phyloP scores from a whole-genome alignment of 1,139 yeast genomes.

The Yamadazyma triangularis region DNA sequence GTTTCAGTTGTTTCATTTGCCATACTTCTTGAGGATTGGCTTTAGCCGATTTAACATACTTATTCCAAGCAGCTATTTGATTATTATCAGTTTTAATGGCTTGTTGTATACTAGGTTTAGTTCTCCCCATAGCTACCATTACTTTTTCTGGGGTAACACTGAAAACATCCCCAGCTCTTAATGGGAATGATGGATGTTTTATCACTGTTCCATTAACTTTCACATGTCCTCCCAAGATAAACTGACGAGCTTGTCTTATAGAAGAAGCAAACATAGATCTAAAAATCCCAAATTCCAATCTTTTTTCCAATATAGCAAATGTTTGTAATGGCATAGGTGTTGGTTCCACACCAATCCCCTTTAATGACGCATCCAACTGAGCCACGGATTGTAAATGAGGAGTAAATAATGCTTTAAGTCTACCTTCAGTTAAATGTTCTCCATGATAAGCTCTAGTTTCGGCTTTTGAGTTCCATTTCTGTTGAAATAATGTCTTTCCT shows the following conservation, averaged over 20 bases:
- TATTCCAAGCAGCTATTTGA: conserved; percentile 75
- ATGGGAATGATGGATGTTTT: conserved; percentile 74
- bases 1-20: conserved; percentile 48
- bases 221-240: conserved; percentile 78
- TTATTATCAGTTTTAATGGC: conserved; percentile 65
- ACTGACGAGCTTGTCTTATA: conserved; percentile 90
- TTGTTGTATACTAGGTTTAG: conserved; percentile 69
- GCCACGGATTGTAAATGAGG: conserved; percentile 82
- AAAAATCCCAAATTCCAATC: conserved; percentile 86
- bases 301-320: conserved; percentile 79
- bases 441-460: conserved; percentile 97
- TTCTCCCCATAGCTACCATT: conserved; percentile 76
- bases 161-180: conserved; percentile 83
- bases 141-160: conserved; percentile 84
- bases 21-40: conserved; percentile 57
- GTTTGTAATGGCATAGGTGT: conserved; percentile 89
- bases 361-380: conserved; percentile 71
- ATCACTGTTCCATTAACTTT: conserved; percentile 71
- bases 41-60: conserved; percentile 55
- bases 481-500: conserved; percentile 72
- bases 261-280: conserved; percentile 93
- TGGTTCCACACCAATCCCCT: conserved; percentile 50
- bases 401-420: conserved; percentile 63
- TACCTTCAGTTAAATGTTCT: conserved; percentile 80
- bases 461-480: conserved; percentile 86